These are phyloP conservation scores for Alopecurus myosuroides DNA, from an alignment of 176 grass and related monocot species.

Conservation along the genomic window DNA sequence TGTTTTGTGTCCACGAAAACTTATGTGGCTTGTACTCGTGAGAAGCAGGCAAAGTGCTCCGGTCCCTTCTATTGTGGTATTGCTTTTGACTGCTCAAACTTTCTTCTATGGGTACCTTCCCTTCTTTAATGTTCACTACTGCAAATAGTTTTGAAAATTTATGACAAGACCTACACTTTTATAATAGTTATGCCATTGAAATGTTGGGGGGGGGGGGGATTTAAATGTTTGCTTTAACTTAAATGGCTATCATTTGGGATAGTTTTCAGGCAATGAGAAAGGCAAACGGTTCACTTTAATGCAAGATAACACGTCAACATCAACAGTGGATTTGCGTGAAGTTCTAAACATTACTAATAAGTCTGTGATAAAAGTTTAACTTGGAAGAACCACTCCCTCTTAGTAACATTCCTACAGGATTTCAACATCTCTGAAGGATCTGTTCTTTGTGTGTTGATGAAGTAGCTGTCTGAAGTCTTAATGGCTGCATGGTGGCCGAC, in stretches of 20 bases:
- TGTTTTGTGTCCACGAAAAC: too few species aligned
- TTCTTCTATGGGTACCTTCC: background rate
- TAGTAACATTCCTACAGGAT: slow-evolving; percentile 41
- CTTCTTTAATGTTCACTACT: background rate
- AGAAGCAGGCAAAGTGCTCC: too few species aligned
- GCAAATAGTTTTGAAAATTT: background rate
- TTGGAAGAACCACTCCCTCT: background rate
- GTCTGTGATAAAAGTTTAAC: background rate
- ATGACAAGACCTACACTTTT: background rate
- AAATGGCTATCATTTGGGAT: background rate
- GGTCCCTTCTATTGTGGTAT: too few species aligned
- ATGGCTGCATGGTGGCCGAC: slow-evolving; percentile 91
- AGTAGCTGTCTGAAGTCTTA: slow-evolving; percentile 85
- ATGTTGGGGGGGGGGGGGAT: background rate
- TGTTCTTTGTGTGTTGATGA: slow-evolving; percentile 79
- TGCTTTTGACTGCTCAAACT: too few species aligned
- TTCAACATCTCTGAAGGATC: slow-evolving; percentile 85
- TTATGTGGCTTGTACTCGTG: too few species aligned
- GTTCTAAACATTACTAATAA: background rate
- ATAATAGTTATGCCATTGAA: slow-evolving; percentile 1
- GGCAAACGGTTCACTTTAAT: background rate
- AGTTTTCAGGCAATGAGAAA: background rate
- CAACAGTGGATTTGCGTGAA: background rate
- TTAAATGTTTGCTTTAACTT: background rate
- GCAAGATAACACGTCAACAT: background rate